Percentiles rank a stretch among this genome's conserved stretches.
Evolutionary conservation across 2,329 filamentous ascomycete species (phyloP).

Genomic region (Apiospora koreana): DNA sequence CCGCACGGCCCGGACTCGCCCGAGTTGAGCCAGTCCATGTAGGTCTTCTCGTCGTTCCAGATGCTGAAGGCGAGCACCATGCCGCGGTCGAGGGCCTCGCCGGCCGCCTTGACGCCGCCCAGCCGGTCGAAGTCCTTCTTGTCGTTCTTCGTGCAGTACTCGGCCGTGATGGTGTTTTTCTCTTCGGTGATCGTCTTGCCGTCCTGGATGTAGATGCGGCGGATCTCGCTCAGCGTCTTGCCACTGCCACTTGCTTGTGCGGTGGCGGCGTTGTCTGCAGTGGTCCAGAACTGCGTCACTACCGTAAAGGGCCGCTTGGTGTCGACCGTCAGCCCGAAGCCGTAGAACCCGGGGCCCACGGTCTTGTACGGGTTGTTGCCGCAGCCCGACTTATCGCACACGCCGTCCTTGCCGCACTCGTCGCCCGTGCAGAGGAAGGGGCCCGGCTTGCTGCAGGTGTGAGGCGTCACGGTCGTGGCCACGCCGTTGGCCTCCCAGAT

Average conservation of each 20-base stretch:
- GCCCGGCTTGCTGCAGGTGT: constrained; percentile 56
- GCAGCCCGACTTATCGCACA: constrained; percentile 66
- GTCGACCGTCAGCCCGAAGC: constrained; percentile 56
- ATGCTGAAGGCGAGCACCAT: constrained; percentile 53
- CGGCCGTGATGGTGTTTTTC: constrained; percentile 47
- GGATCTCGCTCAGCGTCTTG: constrained; percentile 10
- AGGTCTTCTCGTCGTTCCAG: constrained; percentile 64
- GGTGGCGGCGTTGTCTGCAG: background rate
- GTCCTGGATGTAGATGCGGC: constrained; percentile 11
- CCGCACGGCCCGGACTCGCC: constrained; percentile 51
- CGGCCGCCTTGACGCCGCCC: constrained; percentile 62
- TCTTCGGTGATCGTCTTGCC: background rate
- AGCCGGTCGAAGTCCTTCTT: constrained; percentile 28
- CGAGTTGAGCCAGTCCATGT: constrained; percentile 75
- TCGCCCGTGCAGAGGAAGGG: constrained; percentile 4
- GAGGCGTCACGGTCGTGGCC: constrained; percentile 63
- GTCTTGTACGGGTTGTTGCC: constrained; percentile 69
- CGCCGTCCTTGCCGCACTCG: constrained; percentile 27
- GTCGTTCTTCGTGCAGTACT: constrained; percentile 52
- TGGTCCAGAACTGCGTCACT: constrained; percentile 12
- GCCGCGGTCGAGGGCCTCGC: constrained; percentile 38
- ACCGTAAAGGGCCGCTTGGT: constrained; percentile 57
- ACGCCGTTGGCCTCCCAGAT: constrained; percentile 65
- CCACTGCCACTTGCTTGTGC: too few species aligned
- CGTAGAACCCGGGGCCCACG: constrained; percentile 62